Evolutionary conservation across 2,329 filamentous ascomycete species (phyloP), one percentile per base, ranked within the genome.

Genomic region (Colletotrichum godetiae): DNA sequence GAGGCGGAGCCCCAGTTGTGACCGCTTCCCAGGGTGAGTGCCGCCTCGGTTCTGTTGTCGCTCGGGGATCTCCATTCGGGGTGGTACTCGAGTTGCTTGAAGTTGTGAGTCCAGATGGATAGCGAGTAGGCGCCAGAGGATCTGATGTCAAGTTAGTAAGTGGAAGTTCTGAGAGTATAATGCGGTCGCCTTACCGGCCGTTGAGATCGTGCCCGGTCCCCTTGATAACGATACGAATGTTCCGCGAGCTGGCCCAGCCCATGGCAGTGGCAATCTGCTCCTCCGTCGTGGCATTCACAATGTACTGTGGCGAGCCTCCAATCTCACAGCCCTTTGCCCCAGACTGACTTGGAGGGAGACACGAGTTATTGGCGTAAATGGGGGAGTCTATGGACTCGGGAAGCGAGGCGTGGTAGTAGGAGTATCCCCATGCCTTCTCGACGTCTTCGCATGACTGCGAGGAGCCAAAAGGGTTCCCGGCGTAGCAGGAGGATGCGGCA

Each of bases 121-220:
- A 76, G 65, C 22, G 75, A 60, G 82, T 73, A 68, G 13, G 74
- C 74, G 13, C 74, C 72, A 1, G 67, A 72, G 6, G 74, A 74
- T 13, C 72, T 75, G 55, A 19, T 31, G 46, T 27, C 8, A 5
- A 10, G 24, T 68, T 13, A 72, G 19, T 1, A 24, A 37, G 11
- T 35, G 8, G 10, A 3, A 11, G 7, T 10, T 22, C 10, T 35
- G 24, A 11, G 27, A 11, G 24, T 3, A 13, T 5, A 0, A 24
- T 8, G 4, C 7, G 75, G 2, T 82, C 83, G 3, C 78, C 90
- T 0, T 88, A 91, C 55, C 89, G 88, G 53, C 91, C 92, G 37
- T 87, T 82, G 74, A 85, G 87, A 74, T 89, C 87, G 75, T 90
- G 88, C 22, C 87, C 88, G 0, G 87, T 90, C 78, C 89, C 87